phyloP scores from a whole-genome alignment of 202 grass and related monocot genomes.

The Bolboschoenoplectus hybrid region DNA sequence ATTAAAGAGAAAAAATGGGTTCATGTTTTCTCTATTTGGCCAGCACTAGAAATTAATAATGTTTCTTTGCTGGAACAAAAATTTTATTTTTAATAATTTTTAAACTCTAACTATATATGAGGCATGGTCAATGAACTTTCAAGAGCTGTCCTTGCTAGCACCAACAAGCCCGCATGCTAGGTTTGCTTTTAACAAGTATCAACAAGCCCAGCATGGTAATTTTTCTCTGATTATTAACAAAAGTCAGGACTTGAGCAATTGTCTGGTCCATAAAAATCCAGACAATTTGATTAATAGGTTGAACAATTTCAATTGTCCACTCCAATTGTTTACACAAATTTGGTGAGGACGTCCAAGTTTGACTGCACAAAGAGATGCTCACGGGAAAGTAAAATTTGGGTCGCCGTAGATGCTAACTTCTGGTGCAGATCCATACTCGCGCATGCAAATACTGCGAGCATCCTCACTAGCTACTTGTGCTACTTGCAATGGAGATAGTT shows the following conservation, averaged over 20 bases:
- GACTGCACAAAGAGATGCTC: conserved; percentile 42
- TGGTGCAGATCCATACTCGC: conserved; percentile 86
- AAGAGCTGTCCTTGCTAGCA: neutral
- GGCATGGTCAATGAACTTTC: neutral
- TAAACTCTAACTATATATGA: neutral
- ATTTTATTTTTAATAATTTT: neutral
- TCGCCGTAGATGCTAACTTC: conserved; percentile 91
- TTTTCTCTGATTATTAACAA: neutral
- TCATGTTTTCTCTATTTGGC: neutral
- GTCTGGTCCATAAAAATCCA: neutral
- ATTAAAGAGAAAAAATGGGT: conserved; percentile 30
- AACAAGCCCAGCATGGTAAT: conserved; percentile 14
- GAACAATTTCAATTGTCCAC: neutral
- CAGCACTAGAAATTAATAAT: conserved; percentile 20
- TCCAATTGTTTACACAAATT: neutral
- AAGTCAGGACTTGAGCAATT: neutral
- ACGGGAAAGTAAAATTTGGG: conserved; percentile 83
- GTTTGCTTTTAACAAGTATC: neutral
- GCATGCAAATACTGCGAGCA: conserved; percentile 80
- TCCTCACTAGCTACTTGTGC: conserved; percentile 83
- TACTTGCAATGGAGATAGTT: conserved; percentile 73
- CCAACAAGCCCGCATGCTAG: neutral
- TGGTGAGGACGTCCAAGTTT: neutral
- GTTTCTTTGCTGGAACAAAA: neutral
- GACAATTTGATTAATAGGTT: neutral